A percentile compares a stretch with the other conserved stretches of the same genome.
Conservation (phyloP, 768 basidiomycete species). For the Gymnopilus junonius region DNA sequence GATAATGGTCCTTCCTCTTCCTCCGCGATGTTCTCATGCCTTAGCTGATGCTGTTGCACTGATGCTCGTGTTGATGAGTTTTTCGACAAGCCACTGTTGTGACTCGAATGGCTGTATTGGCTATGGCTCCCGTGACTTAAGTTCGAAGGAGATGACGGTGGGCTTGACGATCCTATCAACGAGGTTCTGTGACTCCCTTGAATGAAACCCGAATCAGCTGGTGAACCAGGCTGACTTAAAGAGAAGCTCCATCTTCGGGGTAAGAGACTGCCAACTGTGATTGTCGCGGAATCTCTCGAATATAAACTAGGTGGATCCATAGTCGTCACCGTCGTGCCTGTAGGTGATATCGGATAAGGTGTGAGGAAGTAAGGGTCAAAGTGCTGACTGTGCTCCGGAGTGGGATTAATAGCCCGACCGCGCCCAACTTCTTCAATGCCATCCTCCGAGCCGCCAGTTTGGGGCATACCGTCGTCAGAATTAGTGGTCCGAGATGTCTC, state of each 20-base stretch:
- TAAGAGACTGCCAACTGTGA: constrained; percentile 42
- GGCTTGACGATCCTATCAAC: constrained; percentile 16
- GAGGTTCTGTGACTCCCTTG: constrained; percentile 18
- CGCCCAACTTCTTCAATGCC: constrained; percentile 22
- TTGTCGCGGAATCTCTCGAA: constrained; percentile 40
- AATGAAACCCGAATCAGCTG: constrained; percentile 25
- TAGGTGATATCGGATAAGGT: constrained; percentile 51
- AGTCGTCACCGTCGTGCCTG: constrained; percentile 33
- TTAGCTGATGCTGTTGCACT: constrained; percentile 21
- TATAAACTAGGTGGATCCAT: constrained; percentile 35
- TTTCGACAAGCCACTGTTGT: constrained; percentile 18
- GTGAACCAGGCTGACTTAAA: constrained; percentile 31
- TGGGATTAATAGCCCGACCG: constrained; percentile 54
- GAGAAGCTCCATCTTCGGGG: constrained; percentile 44
- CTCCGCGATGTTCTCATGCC: constrained; percentile 25
- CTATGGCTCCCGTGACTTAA: constrained; percentile 9
- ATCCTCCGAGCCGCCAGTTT: neutral
- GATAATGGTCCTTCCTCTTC: constrained; percentile 21
- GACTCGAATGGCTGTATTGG: constrained; percentile 7
- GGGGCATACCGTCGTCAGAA: constrained; percentile 12
- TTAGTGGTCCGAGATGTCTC: neutral
- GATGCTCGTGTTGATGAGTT: constrained; percentile 21
- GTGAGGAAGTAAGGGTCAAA: constrained; percentile 46
- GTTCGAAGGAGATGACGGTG: constrained; percentile 20
- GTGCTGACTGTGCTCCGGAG: constrained; percentile 48